Evolutionary conservation across 2,329 filamentous ascomycete genomes (phyloP).

Genomic region (Scolecobasidium constrictum): DNA sequence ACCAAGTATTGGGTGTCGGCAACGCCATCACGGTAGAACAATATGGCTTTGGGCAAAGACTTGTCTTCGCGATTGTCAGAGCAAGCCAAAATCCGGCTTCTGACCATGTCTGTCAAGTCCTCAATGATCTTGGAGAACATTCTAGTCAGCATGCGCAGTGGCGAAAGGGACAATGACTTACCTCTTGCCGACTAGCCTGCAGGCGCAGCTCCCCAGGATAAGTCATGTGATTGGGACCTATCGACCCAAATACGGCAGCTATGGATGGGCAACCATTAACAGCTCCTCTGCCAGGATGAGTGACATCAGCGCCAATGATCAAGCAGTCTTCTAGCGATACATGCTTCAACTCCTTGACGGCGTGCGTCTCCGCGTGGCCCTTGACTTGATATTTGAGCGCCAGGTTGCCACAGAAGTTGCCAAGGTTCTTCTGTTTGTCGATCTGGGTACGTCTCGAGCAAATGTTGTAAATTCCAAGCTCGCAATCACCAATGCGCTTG

Average conservation of each 20-base stretch:
- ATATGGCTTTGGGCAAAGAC: conserved; percentile 12
- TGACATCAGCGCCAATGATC: conserved; percentile 32
- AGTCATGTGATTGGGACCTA: conserved; percentile 19
- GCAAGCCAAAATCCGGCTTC: conserved; percentile 14
- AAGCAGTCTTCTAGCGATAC: no score
- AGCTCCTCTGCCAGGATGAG: conserved; percentile 23
- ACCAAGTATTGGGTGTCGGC: conserved; percentile 7
- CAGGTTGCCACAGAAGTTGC: conserved; percentile 12
- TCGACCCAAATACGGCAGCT: conserved; percentile 30
- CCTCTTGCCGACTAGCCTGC: not conserved
- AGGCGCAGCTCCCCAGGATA: conserved; percentile 13
- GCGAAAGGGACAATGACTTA: no score
- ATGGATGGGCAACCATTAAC: conserved; percentile 24
- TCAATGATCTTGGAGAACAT: not conserved
- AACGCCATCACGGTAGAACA: conserved; percentile 22
- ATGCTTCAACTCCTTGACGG: no score
- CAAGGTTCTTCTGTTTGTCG: not conserved
- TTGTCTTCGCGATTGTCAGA: not conserved
- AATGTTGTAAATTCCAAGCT: not conserved
- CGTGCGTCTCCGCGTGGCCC: conserved; percentile 15
- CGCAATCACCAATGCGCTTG: no score
- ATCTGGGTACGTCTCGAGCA: not conserved
- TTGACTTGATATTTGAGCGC: conserved; percentile 22
- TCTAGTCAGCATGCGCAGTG: no score
- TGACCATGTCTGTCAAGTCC: conserved; percentile 12